These are phyloP conservation scores for Diplodia seriata DNA, from an alignment of 2,329 filamentous ascomycete genomes.

Conservation along the genomic window DNA sequence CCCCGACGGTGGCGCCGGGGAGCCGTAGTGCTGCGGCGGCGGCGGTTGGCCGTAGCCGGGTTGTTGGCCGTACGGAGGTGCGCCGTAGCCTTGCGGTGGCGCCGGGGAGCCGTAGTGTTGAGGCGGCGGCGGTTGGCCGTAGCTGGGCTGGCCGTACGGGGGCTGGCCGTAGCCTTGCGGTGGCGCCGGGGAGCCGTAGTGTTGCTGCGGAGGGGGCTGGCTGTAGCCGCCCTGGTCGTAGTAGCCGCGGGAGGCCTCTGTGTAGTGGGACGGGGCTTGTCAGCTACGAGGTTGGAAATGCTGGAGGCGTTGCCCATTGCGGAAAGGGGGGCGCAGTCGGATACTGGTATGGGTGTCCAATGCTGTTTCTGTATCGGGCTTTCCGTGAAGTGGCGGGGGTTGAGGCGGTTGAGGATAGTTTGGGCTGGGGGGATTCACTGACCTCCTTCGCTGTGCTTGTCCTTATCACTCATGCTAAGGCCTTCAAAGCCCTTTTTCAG, in stretches of 20 bases:
- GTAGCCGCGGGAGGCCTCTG: conserved; percentile 32
- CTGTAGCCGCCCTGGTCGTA: conserved; percentile 34
- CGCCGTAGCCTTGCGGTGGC: conserved; percentile 37
- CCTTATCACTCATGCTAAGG: conserved; percentile 43
- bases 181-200: conserved; percentile 24
- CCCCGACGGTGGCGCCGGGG: conserved; percentile 14
- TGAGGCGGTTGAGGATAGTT: neutral
- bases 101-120: conserved; percentile 33
- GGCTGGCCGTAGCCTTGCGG: conserved; percentile 39
- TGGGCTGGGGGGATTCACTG: conserved; percentile 2
- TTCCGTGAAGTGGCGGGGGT: neutral
- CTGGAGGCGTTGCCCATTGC: neutral
- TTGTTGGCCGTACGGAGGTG: conserved; percentile 38
- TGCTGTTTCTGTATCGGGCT: too few relatives aligned
- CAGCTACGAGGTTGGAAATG: neutral
- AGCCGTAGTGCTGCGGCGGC: conserved; percentile 36
- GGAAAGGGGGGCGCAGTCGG: too few relatives aligned
- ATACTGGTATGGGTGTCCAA: too few relatives aligned
- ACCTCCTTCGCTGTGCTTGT: conserved; percentile 39
- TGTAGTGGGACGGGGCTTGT: conserved; percentile 2
- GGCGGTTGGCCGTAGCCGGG: conserved; percentile 35
- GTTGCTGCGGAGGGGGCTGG: conserved; percentile 37
- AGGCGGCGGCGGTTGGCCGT: conserved; percentile 38
- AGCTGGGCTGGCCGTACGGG: conserved; percentile 37
- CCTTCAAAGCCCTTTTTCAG: conserved; percentile 55